Percentiles rank a stretch among this genome's conserved stretches.
Evolutionary conservation across 345 rosid species (phyloP).

Genomic region (Murraya koenigii): DNA sequence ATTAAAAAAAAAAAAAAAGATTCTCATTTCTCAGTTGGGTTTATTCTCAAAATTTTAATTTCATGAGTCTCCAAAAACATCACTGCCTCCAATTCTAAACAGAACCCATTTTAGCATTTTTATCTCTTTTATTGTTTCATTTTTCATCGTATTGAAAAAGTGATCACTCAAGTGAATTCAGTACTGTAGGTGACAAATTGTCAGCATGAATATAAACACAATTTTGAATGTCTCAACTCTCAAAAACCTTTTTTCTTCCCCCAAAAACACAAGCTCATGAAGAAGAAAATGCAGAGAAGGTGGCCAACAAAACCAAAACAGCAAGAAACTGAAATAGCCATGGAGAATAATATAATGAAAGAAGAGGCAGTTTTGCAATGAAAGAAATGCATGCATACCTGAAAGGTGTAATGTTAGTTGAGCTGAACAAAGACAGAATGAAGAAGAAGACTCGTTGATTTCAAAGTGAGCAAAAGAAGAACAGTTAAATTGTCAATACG

Average conservation of each 20-base stretch:
- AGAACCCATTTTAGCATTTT: neutral
- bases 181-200: neutral
- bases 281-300: conserved; percentile 7
- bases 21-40: neutral
- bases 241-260: neutral
- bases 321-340: neutral
- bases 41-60: neutral
- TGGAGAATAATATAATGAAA: neutral
- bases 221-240: neutral
- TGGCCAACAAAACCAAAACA: neutral
- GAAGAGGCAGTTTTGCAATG: neutral
- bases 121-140: no score
- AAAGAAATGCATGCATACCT: neutral
- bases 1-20: neutral
- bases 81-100: neutral
- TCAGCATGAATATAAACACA: neutral
- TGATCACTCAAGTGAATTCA: neutral
- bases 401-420: neutral
- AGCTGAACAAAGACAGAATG: neutral
- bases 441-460: conserved; percentile 3
- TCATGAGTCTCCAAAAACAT: neutral
- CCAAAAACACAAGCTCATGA: neutral
- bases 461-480: neutral
- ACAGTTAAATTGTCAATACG: neutral
- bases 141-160: neutral